Evolutionary conservation across 1,284 basidiomycete species (phyloP).

Genomic region (Xerocomus nothofagi): DNA sequence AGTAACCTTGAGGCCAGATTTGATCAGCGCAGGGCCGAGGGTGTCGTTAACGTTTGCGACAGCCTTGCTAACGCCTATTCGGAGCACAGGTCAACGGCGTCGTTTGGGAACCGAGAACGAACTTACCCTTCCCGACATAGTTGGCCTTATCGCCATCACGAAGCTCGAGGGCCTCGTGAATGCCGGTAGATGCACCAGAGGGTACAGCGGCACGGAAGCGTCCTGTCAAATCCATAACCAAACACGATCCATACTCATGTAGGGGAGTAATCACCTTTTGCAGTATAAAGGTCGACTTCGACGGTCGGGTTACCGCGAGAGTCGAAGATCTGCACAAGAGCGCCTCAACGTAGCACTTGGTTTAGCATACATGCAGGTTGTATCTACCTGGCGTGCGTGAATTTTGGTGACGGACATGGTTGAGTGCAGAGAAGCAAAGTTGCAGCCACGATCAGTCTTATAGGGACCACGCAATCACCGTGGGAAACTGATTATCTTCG

Average conservation of each 20-base stretch:
- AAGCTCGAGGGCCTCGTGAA: slow-evolving; percentile 98
- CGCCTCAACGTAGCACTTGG: slow-evolving; percentile 8
- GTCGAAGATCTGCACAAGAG: slow-evolving; percentile 82
- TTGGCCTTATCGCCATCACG: slow-evolving; percentile 93
- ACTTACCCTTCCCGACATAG: slow-evolving; percentile 93
- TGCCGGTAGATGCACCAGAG: slow-evolving; percentile 97
- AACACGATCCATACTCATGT: slow-evolving; percentile 1
- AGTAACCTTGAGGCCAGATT: slow-evolving; percentile 84
- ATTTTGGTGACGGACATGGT: slow-evolving; percentile 87
- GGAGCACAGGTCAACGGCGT: slow-evolving; percentile 5
- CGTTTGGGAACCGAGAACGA: neutral
- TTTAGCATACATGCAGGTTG: slow-evolving; percentile 6
- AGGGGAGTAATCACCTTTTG: slow-evolving; percentile 64
- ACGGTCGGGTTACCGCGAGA: slow-evolving; percentile 96
- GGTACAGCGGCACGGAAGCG: slow-evolving; percentile 95
- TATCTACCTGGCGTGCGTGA: slow-evolving; percentile 80
- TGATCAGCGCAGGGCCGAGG: slow-evolving; percentile 90
- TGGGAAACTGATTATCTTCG: slow-evolving; percentile 37
- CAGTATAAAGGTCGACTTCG: slow-evolving; percentile 91
- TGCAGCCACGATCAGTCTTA: slow-evolving; percentile 20
- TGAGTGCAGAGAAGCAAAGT: slow-evolving; percentile 30
- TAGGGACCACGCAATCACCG: slow-evolving; percentile 23
- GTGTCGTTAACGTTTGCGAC: slow-evolving; percentile 92
- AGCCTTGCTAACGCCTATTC: slow-evolving; percentile 86
- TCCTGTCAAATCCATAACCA: slow-evolving; percentile 49